These are phyloP conservation scores for Lyophyllum semitale DNA, from an alignment of 768 basidiomycete species.

Conservation along the genomic window DNA sequence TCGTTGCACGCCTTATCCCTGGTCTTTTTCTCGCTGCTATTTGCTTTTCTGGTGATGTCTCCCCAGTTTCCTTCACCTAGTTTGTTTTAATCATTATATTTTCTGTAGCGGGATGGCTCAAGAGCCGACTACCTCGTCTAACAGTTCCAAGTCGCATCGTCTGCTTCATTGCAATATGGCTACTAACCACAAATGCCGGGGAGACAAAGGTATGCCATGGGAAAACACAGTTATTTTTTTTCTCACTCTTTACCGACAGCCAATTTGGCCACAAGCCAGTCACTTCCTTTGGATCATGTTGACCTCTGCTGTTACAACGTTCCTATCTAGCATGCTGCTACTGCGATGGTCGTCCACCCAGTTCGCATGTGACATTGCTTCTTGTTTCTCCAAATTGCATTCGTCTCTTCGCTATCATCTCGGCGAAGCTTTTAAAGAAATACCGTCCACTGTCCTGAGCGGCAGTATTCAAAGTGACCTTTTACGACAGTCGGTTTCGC, in stretches of 20 bases:
- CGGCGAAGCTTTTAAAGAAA: slow-evolving; percentile 21
- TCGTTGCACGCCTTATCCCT: slow-evolving; percentile 34
- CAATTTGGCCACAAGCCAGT: slow-evolving; percentile 28
- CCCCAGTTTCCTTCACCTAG: not conserved
- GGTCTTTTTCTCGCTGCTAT: slow-evolving; percentile 41
- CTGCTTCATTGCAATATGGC: slow-evolving; percentile 49
- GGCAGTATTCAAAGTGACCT: slow-evolving; percentile 23
- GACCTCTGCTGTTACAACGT: slow-evolving; percentile 35
- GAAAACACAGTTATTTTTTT: not conserved
- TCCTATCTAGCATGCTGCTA: slow-evolving; percentile 37
- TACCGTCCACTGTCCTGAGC: slow-evolving; percentile 9
- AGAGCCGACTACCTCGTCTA: slow-evolving; percentile 47
- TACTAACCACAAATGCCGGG: slow-evolving; percentile 40
- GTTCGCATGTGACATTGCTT: slow-evolving; percentile 39
- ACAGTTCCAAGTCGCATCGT: slow-evolving; percentile 45
- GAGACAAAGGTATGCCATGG: slow-evolving; percentile 24
- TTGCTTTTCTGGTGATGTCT: slow-evolving; percentile 35
- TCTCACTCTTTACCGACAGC: not conserved
- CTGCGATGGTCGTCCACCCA: slow-evolving; percentile 44
- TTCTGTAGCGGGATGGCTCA: slow-evolving; percentile 25
- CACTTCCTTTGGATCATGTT: slow-evolving; percentile 44
- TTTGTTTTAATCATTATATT: not conserved
- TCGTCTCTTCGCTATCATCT: slow-evolving; percentile 33
- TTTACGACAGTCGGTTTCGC: slow-evolving; percentile 33
- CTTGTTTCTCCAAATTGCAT: slow-evolving; percentile 34